Evolutionary conservation across 1,284 basidiomycete species (phyloP), one percentile per base, ranked within the genome.

Genomic region (Ganoderma lucidum): DNA sequence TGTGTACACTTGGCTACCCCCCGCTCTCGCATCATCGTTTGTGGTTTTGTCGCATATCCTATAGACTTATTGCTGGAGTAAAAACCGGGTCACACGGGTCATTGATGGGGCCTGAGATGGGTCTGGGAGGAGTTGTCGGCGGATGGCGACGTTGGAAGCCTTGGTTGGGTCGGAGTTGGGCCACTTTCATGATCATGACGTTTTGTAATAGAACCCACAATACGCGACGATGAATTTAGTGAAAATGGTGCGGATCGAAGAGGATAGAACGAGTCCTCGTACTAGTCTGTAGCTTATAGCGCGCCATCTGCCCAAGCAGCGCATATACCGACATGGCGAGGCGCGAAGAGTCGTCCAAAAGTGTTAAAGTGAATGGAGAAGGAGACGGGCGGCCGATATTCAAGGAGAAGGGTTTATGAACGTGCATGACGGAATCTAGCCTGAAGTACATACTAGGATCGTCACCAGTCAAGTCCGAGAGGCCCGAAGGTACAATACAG

Each of bases 41-140:
- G 64, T 63, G 39, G 60, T 67, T 69, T 68, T 68, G 64, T 68
- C 61, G 68, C 68, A 70, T 71, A 65, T 55, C 44, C 15, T 73
- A 73, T 73, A 73, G 70, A 73, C n/a, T 66, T 51, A 67, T 64
- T 45, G 9, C 30, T 68, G 70, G 63, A 68, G 28, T 28, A 44
- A 70, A 70, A 67, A 62, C 53, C 53, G 35, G 60, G 67, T 39
- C 60, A 28, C 45, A 51, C 41, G 62, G 15, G 53, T 19, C 35
- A 35, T 35, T 19, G 2, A 28, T 61, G 62, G 4, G 42, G 37
- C 12, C n/a, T 17, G 32, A 39, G 37, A 44, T n/a, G 30, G 64
- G 51, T n/a, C 32, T 41, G 28, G 9, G 67, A 17, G 45, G 2
- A n/a, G 32, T 63, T 64, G 37, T 19, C 55, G 42, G 37, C 12